Evolutionary conservation across 2,329 filamentous ascomycete genomes (phyloP).

Genomic region (Fusarium mexicanum): DNA sequence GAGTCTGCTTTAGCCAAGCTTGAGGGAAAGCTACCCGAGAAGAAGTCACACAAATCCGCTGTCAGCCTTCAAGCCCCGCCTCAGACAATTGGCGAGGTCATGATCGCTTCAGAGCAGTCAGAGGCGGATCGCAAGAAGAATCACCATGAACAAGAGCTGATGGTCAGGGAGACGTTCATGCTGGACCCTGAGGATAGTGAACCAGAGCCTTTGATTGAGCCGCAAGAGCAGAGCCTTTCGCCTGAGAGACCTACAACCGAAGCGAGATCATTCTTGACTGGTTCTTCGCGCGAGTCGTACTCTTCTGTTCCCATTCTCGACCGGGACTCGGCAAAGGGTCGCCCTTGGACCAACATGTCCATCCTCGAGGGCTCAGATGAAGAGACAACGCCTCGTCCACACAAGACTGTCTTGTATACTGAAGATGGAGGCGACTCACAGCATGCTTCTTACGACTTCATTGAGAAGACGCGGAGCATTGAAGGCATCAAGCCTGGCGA

Average conservation of each 20-base stretch:
- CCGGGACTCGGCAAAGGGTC: conserved; percentile 66
- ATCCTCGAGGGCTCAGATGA: conserved; percentile 62
- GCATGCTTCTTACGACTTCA: conserved; percentile 63
- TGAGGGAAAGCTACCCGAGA: conserved; percentile 80
- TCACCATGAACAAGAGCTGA: conserved; percentile 57
- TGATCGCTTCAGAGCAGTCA: conserved; percentile 38
- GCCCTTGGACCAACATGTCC: conserved; percentile 65
- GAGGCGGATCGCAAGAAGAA: conserved; percentile 55
- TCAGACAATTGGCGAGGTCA: conserved; percentile 31
- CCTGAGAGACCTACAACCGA: conserved; percentile 47
- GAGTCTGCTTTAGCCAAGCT: conserved; percentile 93
- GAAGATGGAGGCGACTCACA: conserved; percentile 39
- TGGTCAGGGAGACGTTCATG: conserved; percentile 54
- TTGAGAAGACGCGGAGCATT: conserved; percentile 64
- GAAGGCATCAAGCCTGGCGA: conserved; percentile 53
- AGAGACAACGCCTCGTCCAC: conserved; percentile 40
- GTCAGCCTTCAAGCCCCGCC: conserved; percentile 47
- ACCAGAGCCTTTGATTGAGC: conserved; percentile 32
- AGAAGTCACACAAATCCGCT: conserved; percentile 52
- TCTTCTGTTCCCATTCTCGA: conserved; percentile 81
- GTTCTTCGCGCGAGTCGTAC: conserved; percentile 77
- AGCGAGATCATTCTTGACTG: conserved; percentile 61
- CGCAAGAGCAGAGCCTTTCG: conserved; percentile 29
- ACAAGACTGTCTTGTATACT: conserved; percentile 30
- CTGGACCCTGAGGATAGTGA: conserved; percentile 38